phyloP scores from a whole-genome alignment of 2,329 filamentous ascomycete species.

The Phyllachora maydis region DNA sequence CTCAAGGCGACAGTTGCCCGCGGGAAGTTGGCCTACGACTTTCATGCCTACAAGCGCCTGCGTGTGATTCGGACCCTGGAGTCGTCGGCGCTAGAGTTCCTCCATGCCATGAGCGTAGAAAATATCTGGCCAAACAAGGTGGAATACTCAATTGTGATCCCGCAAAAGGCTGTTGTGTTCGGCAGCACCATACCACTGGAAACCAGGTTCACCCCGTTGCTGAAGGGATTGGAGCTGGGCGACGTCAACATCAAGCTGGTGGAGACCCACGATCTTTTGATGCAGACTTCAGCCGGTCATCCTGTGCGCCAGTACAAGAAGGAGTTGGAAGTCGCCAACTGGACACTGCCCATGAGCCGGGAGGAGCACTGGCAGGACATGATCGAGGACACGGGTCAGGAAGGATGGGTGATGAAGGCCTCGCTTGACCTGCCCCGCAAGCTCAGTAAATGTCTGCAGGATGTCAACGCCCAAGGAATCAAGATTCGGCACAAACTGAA shows the following conservation, averaged over 20 bases:
- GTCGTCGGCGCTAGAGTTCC: constrained; percentile 53
- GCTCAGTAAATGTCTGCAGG: constrained; percentile 68
- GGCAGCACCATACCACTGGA: constrained; percentile 71
- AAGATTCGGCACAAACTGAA: constrained; percentile 87
- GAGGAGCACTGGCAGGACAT: constrained; percentile 49
- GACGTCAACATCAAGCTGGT: constrained; percentile 62
- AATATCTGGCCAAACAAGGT: constrained; percentile 98
- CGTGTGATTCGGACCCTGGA: constrained; percentile 62
- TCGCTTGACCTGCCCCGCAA: constrained; percentile 57
- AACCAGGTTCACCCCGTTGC: constrained; percentile 68
- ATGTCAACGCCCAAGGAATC: constrained; percentile 73
- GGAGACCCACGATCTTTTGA: constrained; percentile 52
- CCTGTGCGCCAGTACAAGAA: constrained; percentile 36
- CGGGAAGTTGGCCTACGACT: constrained; percentile 74
- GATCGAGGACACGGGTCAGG: constrained; percentile 45
- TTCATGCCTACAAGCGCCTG: constrained; percentile 59
- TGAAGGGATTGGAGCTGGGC: constrained; percentile 78
- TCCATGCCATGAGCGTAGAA: constrained; percentile 85
- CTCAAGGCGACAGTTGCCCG: constrained; percentile 77
- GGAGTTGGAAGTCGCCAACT: constrained; percentile 40
- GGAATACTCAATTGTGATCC: constrained; percentile 83
- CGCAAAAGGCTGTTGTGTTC: constrained; percentile 86
- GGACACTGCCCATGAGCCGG: constrained; percentile 31
- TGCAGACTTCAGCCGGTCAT: constrained; percentile 22
- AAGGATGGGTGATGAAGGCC: constrained; percentile 41